phyloP scores from a whole-genome alignment of 768 basidiomycete genomes.

The Phanerodontia chrysosporium region DNA sequence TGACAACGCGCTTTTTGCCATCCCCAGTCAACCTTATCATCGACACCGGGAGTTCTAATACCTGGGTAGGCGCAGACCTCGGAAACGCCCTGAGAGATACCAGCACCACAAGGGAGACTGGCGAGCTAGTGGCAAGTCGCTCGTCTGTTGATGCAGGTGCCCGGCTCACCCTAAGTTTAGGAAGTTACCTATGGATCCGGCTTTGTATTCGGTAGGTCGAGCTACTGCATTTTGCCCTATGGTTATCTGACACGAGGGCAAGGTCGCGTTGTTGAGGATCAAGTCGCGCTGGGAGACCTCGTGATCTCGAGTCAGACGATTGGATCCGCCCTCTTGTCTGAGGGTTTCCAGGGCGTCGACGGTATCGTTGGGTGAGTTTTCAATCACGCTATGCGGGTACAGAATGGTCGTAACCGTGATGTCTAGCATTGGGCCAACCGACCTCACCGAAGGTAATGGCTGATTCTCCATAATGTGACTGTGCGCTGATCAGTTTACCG shows the following conservation, averaged over 20 bases:
- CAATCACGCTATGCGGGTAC: neutral
- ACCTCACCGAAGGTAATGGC: constrained; percentile 41
- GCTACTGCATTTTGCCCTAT: neutral
- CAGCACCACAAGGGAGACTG: neutral
- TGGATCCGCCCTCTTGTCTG: constrained; percentile 2
- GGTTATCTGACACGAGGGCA: neutral
- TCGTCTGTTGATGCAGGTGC: neutral
- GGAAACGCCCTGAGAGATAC: neutral
- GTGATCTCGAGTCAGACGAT: constrained; percentile 1
- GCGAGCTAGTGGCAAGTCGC: neutral
- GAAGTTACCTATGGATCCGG: constrained; percentile 41
- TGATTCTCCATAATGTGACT: too few relatives aligned
- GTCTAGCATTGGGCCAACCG: constrained; percentile 52
- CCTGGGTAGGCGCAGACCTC: constrained; percentile 1
- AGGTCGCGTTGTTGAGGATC: constrained; percentile 37
- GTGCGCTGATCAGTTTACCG: neutral
- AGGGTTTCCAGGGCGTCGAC: constrained; percentile 9
- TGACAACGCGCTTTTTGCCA: too few relatives aligned
- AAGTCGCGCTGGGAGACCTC: constrained; percentile 37
- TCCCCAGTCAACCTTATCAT: constrained; percentile 9
- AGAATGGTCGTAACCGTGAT: neutral
- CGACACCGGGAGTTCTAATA: constrained; percentile 9
- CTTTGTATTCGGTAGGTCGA: neutral
- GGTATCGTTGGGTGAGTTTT: constrained; percentile 11
- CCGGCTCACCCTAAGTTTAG: too few relatives aligned